phyloP scores from a whole-genome alignment of 2,329 filamentous ascomycete species.

The Talaromyces sp. region DNA sequence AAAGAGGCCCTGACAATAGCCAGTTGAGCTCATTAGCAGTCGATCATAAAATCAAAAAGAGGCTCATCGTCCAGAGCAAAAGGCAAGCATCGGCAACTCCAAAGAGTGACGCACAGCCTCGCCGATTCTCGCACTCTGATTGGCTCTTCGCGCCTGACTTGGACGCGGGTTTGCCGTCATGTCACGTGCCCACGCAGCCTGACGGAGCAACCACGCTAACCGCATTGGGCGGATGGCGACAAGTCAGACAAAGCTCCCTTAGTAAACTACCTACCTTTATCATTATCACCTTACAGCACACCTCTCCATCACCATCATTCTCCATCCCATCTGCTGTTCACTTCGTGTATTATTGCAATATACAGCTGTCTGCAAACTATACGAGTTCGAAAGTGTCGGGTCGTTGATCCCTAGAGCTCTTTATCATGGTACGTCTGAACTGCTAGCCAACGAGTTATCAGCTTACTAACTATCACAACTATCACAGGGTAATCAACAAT shows the following conservation, averaged over 20 bases:
- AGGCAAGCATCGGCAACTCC: background rate
- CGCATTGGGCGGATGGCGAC: slow-evolving; percentile 4
- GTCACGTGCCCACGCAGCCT: slow-evolving; percentile 6
- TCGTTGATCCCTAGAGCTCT: slow-evolving; percentile 12
- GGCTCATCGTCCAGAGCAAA: background rate
- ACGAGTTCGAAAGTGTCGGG: background rate
- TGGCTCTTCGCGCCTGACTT: slow-evolving; percentile 4
- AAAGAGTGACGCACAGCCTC: slow-evolving; percentile 16
- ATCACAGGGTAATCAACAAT: slow-evolving; percentile 58
- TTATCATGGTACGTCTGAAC: slow-evolving; percentile 15
- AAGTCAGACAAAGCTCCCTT: slow-evolving; percentile 6
- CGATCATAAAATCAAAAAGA: background rate
- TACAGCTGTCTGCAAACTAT: background rate
- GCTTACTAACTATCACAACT: slow-evolving; percentile 4
- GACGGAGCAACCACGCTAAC: slow-evolving; percentile 1
- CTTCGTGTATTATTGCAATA: background rate
- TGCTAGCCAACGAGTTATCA: slow-evolving; percentile 1
- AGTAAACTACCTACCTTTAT: slow-evolving; percentile 5
- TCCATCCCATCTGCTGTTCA: background rate
- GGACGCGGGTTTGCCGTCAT: slow-evolving; percentile 7
- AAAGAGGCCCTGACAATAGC: background rate
- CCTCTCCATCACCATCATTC: background rate
- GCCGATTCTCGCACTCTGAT: background rate
- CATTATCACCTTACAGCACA: background rate
- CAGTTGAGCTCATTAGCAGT: background rate